These are phyloP conservation scores for Shiraia sp. DNA, from an alignment of 2,329 filamentous ascomycete genomes.

Conservation along the genomic window DNA sequence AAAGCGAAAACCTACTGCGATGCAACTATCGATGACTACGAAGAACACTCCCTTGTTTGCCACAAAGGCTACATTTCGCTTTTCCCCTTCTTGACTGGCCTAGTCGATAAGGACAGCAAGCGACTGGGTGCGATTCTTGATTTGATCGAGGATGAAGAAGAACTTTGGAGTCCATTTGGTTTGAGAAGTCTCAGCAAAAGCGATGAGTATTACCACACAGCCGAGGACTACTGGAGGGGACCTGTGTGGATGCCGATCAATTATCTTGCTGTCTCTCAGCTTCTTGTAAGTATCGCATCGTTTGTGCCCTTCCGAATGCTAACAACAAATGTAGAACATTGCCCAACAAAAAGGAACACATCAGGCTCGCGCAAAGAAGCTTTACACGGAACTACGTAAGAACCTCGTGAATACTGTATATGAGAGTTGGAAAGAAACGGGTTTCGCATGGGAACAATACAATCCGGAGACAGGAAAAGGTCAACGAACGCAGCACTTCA, in stretches of 20 bases:
- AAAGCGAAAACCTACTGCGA: constrained; percentile 86
- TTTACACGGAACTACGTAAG: constrained; percentile 76
- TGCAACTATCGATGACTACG: constrained; percentile 91
- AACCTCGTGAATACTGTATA: constrained; percentile 91
- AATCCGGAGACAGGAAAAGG: constrained; percentile 89
- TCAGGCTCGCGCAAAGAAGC: constrained; percentile 66
- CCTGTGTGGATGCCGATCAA: constrained; percentile 98
- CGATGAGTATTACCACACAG: constrained; percentile 82
- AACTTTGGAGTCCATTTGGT: constrained; percentile 90
- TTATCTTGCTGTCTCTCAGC: constrained; percentile 79
- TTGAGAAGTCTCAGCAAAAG: constrained; percentile 85
- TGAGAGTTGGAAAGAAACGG: constrained; percentile 83
- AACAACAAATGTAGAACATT: constrained; percentile 56
- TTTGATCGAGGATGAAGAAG: constrained; percentile 76
- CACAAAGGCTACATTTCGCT: constrained; percentile 96
- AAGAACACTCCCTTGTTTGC: constrained; percentile 86
- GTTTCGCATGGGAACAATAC: constrained; percentile 99
- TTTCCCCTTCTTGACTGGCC: constrained; percentile 86
- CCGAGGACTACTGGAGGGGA: constrained; percentile 96
- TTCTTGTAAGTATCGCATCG: constrained; percentile 57
- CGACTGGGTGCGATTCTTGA: constrained; percentile 76
- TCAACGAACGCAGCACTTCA: constrained; percentile 97
- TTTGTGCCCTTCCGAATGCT: constrained; percentile 6
- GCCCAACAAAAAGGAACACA: constrained; percentile 69
- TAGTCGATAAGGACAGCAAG: constrained; percentile 73